Evolutionary conservation across 2,329 filamentous ascomycete genomes (phyloP).

Genomic region (Paecilomyces fulvus): DNA sequence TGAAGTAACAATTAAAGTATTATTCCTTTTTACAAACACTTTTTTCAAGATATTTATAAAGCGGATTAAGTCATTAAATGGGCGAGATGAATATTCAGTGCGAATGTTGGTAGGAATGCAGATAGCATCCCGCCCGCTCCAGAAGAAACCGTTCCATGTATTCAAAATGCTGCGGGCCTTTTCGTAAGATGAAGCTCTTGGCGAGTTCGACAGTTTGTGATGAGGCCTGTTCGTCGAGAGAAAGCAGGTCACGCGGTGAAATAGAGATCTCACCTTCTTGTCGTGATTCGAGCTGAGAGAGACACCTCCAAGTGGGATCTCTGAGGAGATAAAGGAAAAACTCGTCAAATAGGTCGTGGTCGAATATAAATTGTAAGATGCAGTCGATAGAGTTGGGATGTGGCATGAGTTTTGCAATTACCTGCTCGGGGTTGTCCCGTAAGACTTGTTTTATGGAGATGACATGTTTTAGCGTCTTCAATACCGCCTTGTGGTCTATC

Average conservation of each 20-base stretch:
- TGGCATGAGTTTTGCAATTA: not conserved
- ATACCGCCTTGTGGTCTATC: slow-evolving; percentile 11
- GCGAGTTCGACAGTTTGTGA: slow-evolving; percentile 3
- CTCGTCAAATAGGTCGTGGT: slow-evolving; percentile 17
- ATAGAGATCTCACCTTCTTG: slow-evolving; percentile 9
- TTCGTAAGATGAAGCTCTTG: slow-evolving; percentile 3
- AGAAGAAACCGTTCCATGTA: slow-evolving; percentile 8
- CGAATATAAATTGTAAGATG: slow-evolving; percentile 16
- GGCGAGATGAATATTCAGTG: not conserved
- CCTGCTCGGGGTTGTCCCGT: slow-evolving; percentile 5
- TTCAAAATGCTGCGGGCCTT: slow-evolving; percentile 6
- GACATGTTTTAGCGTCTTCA: slow-evolving; percentile 21
- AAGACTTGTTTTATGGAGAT: slow-evolving; percentile 13
- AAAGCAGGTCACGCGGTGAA: not conserved
- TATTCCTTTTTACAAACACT: too few relatives aligned
- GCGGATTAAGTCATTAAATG: not conserved
- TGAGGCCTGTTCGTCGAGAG: not conserved
- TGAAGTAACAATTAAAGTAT: too few relatives aligned
- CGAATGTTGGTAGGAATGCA: not conserved
- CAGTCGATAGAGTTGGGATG: slow-evolving; percentile 11
- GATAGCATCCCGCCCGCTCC: slow-evolving; percentile 4
- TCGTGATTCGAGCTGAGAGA: slow-evolving; percentile 5
- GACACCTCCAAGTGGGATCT: not conserved
- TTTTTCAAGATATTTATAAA: too few relatives aligned
- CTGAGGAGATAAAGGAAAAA: slow-evolving; percentile 18